Conservation (phyloP, 257 asterid species). For the Anisodus tanguticus region DNA sequence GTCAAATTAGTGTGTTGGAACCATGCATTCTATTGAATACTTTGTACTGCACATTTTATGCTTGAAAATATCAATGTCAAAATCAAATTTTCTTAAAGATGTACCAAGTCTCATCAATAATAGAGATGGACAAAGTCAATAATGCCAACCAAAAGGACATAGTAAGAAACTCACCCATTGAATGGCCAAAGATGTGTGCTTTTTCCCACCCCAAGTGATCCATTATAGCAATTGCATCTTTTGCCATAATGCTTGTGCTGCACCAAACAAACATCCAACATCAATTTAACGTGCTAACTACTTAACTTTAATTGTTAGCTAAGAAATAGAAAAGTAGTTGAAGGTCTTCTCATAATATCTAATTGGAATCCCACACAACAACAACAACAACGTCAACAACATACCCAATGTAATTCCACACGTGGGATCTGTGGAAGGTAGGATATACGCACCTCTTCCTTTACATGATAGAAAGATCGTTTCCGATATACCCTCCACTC, state of each 20-base stretch:
- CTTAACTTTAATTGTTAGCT: conserved; percentile 4
- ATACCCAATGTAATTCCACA: too few relatives aligned
- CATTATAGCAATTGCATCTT: conserved; percentile 91
- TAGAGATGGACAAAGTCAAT: conserved; percentile 31
- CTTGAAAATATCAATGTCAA: background rate
- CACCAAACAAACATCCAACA: conserved; percentile 11
- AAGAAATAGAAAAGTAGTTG: background rate
- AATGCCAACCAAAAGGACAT: conserved; percentile 36
- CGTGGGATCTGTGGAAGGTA: too few relatives aligned
- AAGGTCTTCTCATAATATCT: background rate
- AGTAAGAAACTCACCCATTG: conserved; percentile 81
- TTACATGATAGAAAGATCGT: too few relatives aligned
- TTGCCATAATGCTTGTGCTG: conserved; percentile 91
- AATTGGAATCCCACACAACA: background rate
- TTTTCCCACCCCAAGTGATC: conserved; percentile 93
- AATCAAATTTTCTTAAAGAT: background rate
- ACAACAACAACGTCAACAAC: too few relatives aligned
- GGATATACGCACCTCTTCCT: too few relatives aligned
- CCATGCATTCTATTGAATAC: background rate
- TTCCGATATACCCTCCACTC: too few relatives aligned
- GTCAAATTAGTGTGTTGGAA: background rate
- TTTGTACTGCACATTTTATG: background rate
- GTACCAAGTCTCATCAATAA: conserved; percentile 12
- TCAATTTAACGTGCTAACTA: conserved; percentile 13
- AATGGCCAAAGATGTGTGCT: conserved; percentile 95